A percentile compares a stretch with the other conserved stretches of the same genome.
Evolutionary conservation across 305 asterid species (phyloP).

Genomic region (Caryopteris hybrid): DNA sequence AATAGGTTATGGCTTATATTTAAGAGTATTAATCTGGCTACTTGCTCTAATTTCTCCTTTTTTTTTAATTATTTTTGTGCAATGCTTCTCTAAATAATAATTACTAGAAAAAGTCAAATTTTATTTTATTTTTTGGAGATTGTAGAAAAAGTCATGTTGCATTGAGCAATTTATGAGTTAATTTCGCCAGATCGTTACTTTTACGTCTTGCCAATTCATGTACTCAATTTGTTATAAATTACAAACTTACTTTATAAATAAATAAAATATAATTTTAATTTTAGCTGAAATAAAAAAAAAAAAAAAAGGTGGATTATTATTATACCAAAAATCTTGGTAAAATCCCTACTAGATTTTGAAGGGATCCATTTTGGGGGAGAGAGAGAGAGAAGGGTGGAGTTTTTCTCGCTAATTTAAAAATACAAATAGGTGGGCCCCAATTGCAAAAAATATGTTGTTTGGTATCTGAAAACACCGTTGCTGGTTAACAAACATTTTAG

Average conservation of each 20-base stretch:
- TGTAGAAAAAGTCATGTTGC: not conserved
- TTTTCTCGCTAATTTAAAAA: constrained; percentile 7
- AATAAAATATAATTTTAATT: too few relatives aligned
- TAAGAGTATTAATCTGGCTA: not conserved
- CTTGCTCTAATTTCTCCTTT: too few relatives aligned
- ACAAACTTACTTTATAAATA: too few relatives aligned
- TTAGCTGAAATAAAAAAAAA: too few relatives aligned
- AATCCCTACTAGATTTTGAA: constrained; percentile 13
- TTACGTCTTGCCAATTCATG: too few relatives aligned
- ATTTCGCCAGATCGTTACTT: too few relatives aligned
- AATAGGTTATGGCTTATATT: not conserved
- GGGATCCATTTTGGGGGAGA: not conserved
- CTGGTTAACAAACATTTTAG: constrained; percentile 13
- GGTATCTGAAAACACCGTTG: constrained; percentile 20
- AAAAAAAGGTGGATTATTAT: too few relatives aligned
- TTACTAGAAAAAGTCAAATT: too few relatives aligned
- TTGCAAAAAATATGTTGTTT: not conserved
- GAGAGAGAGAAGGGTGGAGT: not conserved
- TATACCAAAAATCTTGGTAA: not conserved
- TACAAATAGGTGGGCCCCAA: constrained; percentile 20
- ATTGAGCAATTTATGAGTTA: not conserved
- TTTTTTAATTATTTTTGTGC: too few relatives aligned
- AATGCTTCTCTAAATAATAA: too few relatives aligned
- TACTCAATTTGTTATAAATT: too few relatives aligned
- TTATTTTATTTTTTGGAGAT: too few relatives aligned